A percentile compares a stretch with the other conserved stretches of the same genome.
Evolutionary conservation across 2,329 filamentous ascomycete genomes (phyloP).

Genomic region (Metarhizium rileyi): DNA sequence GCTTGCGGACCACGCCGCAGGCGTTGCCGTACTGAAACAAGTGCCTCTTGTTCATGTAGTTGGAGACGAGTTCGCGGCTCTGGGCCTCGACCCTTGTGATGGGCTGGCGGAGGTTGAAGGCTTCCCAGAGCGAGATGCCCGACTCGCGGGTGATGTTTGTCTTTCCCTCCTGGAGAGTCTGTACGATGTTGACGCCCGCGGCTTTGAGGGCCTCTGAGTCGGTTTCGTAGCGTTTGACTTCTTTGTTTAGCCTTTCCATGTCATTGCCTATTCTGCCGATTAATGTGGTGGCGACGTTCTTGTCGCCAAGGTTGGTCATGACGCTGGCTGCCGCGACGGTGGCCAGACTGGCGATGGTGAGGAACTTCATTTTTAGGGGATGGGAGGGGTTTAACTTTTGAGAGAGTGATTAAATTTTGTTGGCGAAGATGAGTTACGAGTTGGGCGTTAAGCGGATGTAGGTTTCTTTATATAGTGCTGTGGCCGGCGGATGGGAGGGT

Average conservation of each 20-base stretch:
- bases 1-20: not conserved
- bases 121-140: not conserved
- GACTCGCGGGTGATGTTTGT: not conserved
- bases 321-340: conserved; percentile 2
- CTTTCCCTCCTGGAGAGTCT: conserved; percentile 4
- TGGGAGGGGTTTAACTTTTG: not conserved
- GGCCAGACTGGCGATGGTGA: conserved; percentile 4
- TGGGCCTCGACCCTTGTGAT: not conserved
- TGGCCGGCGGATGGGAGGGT: too few species aligned
- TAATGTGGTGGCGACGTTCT: not conserved
- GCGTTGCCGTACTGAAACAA: conserved; percentile 1
- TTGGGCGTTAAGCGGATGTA: too few species aligned
- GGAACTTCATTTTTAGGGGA: conserved; percentile 2
- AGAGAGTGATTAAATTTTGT: too few species aligned
- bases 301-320: not conserved
- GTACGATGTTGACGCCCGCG: not conserved
- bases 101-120: not conserved
- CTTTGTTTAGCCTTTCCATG: not conserved
- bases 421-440: too few species aligned
- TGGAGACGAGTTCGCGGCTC: not conserved
- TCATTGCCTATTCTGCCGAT: not conserved
- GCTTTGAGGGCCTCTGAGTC: not conserved
- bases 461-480: too few species aligned
- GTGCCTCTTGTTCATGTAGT: conserved; percentile 3
- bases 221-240: not conserved